Evolutionary conservation across 768 basidiomycete species (phyloP).

Genomic region (Nidularia sp.): DNA sequence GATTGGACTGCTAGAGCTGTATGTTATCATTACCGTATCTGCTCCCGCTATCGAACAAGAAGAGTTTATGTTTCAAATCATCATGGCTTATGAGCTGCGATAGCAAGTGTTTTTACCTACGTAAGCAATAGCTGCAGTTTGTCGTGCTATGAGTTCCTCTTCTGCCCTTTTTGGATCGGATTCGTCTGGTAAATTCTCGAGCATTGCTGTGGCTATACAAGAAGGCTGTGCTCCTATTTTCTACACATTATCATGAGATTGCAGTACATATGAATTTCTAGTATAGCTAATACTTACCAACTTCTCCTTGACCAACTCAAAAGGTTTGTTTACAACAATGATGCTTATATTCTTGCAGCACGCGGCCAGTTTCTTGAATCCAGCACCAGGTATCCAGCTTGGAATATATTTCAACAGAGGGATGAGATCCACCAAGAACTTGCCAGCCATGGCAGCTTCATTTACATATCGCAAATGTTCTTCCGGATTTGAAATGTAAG

Average conservation of each 20-base stretch:
- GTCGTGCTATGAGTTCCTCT: slow-evolving; percentile 13
- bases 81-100: no score
- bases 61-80: no score
- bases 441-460: slow-evolving; percentile 22
- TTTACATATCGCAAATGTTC: slow-evolving; percentile 19
- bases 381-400: slow-evolving; percentile 31
- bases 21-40: neutral
- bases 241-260: slow-evolving; percentile 2
- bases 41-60: no score
- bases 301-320: slow-evolving; percentile 4
- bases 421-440: slow-evolving; percentile 30
- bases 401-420: slow-evolving; percentile 31
- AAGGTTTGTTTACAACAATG: slow-evolving; percentile 19
- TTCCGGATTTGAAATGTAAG: slow-evolving; percentile 25
- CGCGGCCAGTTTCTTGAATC: slow-evolving; percentile 29
- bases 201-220: slow-evolving; percentile 10
- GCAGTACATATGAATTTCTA: neutral
- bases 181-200: slow-evolving; percentile 12
- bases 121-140: slow-evolving; percentile 16
- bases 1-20: neutral
- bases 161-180: slow-evolving; percentile 8
- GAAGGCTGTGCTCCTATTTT: slow-evolving; percentile 10
- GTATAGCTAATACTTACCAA: neutral
- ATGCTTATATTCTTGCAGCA: slow-evolving; percentile 19
- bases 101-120: no score